phyloP scores from a whole-genome alignment of 2,329 filamentous ascomycete species.

The Cladosporium austrohemisphaericum region DNA sequence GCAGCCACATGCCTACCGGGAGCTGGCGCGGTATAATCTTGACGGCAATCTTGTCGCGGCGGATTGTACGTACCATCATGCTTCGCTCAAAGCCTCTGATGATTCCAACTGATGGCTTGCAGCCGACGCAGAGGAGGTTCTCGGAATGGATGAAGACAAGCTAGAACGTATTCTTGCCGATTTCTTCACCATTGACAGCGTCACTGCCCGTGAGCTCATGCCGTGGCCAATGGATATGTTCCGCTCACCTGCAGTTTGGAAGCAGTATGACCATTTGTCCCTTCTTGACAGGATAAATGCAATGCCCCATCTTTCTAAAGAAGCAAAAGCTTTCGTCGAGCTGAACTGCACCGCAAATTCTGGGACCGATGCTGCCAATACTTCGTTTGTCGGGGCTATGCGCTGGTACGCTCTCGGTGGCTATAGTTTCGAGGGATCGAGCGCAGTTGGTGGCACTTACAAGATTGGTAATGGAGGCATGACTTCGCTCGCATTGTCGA shows the following conservation, averaged over 20 bases:
- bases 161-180: constrained; percentile 19
- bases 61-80: too few species aligned
- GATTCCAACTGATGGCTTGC: neutral
- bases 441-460: constrained; percentile 23
- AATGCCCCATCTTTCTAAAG: neutral
- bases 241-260: constrained; percentile 29
- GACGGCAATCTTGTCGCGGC: too few species aligned
- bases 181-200: constrained; percentile 34
- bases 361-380: constrained; percentile 16
- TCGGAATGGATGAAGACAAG: neutral
- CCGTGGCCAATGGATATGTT: constrained; percentile 36
- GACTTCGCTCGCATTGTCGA: constrained; percentile 4
- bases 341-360: neutral
- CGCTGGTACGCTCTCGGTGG: constrained; percentile 32
- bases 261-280: constrained; percentile 28
- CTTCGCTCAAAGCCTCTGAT: too few species aligned
- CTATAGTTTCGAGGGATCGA: constrained; percentile 24
- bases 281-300: constrained; percentile 21
- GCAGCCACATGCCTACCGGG: constrained; percentile 20
- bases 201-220: constrained; percentile 32
- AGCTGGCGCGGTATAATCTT: too few species aligned
- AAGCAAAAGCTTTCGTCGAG: neutral
- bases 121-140: neutral
- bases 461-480: constrained; percentile 27
- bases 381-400: constrained; percentile 29